phyloP scores from a whole-genome alignment of 1,284 basidiomycete species.

The Erythrobasidium hasegawianum region DNA sequence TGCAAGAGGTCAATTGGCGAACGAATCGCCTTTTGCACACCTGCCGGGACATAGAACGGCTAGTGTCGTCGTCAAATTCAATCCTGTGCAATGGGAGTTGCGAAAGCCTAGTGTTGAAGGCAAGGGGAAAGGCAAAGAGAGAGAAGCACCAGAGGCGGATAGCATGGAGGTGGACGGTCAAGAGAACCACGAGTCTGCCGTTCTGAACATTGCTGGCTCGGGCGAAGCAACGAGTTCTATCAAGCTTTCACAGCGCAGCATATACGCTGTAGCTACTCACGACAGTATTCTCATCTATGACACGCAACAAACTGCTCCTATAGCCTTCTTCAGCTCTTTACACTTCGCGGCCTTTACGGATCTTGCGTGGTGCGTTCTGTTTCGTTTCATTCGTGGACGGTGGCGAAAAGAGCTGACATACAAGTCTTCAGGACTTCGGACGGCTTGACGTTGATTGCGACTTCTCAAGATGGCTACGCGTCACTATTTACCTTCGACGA shows the following conservation, averaged over 20 bases:
- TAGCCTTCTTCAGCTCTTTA: slow-evolving; percentile 88
- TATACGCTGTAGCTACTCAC: slow-evolving; percentile 95
- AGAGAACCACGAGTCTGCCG: too few species aligned
- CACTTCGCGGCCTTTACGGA: slow-evolving; percentile 99
- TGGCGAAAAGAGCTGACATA: slow-evolving; percentile 9
- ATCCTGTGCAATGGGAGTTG: slow-evolving; percentile 85
- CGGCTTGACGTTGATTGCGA: slow-evolving; percentile 85
- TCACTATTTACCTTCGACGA: slow-evolving; percentile 74
- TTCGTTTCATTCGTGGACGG: slow-evolving; percentile 2
- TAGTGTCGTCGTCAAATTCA: slow-evolving; percentile 88
- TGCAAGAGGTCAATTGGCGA: slow-evolving; percentile 71
- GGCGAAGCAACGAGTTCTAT: slow-evolving; percentile 56
- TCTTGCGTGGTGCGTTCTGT: slow-evolving; percentile 80
- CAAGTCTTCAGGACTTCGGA: slow-evolving; percentile 73
- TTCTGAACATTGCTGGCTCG: too few species aligned
- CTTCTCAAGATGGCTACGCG: slow-evolving; percentile 94
- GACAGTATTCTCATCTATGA: slow-evolving; percentile 94
- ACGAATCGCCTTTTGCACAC: slow-evolving; percentile 75
- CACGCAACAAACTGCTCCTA: slow-evolving; percentile 89
- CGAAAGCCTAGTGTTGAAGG: slow-evolving; percentile 59
- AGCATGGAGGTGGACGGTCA: slow-evolving; percentile 49
- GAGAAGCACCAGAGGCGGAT: slow-evolving; percentile 7
- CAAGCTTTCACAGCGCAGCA: slow-evolving; percentile 84
- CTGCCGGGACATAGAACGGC: slow-evolving; percentile 95
- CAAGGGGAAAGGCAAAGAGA: slow-evolving; percentile 58